These are phyloP conservation scores for Apiotrichum mycotoxinovorans DNA, from an alignment of 1,284 basidiomycete species.

Conservation along the genomic window DNA sequence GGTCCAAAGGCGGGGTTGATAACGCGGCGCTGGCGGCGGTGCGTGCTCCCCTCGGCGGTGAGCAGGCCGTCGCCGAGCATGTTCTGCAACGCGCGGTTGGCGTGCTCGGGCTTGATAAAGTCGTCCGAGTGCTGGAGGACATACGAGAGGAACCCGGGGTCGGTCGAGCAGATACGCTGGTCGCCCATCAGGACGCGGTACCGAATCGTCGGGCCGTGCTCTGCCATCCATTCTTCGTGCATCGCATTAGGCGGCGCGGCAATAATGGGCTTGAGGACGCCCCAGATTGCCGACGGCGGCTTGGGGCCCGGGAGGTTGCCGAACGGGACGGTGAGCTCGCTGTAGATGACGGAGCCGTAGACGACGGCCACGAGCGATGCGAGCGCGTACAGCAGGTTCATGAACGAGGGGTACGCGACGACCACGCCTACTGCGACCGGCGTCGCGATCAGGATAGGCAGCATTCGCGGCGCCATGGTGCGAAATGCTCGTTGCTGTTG, in stretches of 20 bases:
- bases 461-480: too few species aligned
- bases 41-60: constrained; percentile 53
- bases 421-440: not conserved
- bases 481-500: too few species aligned
- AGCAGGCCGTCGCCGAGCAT: constrained; percentile 45
- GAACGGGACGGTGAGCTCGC: constrained; percentile 1
- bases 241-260: constrained; percentile 12
- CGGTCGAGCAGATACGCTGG: constrained; percentile 58
- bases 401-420: not conserved
- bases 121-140: constrained; percentile 61
- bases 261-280: constrained; percentile 20
- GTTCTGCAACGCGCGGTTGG: constrained; percentile 56
- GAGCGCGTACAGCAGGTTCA: not conserved
- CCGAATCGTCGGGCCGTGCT: constrained; percentile 26
- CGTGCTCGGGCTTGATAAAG: constrained; percentile 64
- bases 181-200: constrained; percentile 19
- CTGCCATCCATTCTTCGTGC: constrained; percentile 23
- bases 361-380: too few species aligned
- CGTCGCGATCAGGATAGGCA: not conserved
- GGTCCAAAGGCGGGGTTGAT: constrained; percentile 51
- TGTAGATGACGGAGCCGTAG: constrained; percentile 8
- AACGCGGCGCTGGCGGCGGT: constrained; percentile 55
- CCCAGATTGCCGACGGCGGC: constrained; percentile 18
- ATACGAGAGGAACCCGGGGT: constrained; percentile 60
- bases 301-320: constrained; percentile 21